phyloP scores from a whole-genome alignment of 331 rosid genomes.

The Telfairia occidentalis region DNA sequence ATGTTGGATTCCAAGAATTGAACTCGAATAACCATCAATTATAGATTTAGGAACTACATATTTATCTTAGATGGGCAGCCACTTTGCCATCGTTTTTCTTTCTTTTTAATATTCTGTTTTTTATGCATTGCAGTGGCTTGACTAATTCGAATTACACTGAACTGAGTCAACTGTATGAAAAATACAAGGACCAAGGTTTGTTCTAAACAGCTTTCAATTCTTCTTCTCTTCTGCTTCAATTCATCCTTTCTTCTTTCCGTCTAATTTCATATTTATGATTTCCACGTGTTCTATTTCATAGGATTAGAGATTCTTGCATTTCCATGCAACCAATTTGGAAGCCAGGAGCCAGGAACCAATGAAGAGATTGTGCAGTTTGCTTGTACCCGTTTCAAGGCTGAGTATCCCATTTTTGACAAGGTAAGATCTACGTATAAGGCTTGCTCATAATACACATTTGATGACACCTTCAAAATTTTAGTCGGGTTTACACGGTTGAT shows the following conservation, averaged over 20 bases:
- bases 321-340: slow-evolving; percentile 96
- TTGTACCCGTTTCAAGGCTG: slow-evolving; percentile 92
- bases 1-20: neutral
- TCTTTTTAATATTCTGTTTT: slow-evolving; percentile 16
- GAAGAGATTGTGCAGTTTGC: slow-evolving; percentile 77
- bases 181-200: slow-evolving; percentile 73
- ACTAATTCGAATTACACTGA: slow-evolving; percentile 93
- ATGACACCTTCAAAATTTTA: neutral
- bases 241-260: neutral
- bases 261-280: neutral
- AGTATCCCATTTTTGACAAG: slow-evolving; percentile 87
- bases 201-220: neutral
- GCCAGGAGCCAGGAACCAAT: slow-evolving; percentile 84
- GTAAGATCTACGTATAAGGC: slow-evolving; percentile 15
- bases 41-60: neutral
- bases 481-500: neutral
- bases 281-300: neutral
- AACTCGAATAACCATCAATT: neutral
- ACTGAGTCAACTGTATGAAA: slow-evolving; percentile 70
- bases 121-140: slow-evolving; percentile 86
- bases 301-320: slow-evolving; percentile 93
- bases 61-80: neutral
- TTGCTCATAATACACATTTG: neutral
- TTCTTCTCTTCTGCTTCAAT: neutral
- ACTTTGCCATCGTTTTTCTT: neutral